Percentiles rank a stretch among this genome's conserved stretches.
Evolutionary conservation across 2,329 filamentous ascomycete genomes (phyloP).

Genomic region (Colletotrichum orchidophilum): DNA sequence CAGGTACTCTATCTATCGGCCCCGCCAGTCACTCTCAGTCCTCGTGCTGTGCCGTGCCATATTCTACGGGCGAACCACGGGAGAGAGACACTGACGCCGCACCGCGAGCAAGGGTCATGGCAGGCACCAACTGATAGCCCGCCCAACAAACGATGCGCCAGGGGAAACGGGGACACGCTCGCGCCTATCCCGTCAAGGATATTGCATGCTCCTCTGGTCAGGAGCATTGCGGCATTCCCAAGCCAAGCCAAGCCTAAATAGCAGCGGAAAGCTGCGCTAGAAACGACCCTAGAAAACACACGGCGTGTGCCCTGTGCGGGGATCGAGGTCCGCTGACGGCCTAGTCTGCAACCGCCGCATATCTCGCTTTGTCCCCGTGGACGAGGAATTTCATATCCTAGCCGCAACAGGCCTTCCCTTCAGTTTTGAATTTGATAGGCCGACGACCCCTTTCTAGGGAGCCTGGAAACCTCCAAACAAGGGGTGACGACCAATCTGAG

Average conservation of each 20-base stretch:
- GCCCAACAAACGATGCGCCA: constrained; percentile 4
- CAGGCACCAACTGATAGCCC: constrained; percentile 22
- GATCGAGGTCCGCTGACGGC: constrained; percentile 29
- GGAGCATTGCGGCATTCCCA: constrained; percentile 1
- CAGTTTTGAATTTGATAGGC: constrained; percentile 5
- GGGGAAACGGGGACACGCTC: neutral
- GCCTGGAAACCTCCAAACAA: constrained; percentile 6
- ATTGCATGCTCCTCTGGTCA: neutral
- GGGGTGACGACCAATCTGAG: constrained; percentile 14
- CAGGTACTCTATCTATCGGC: neutral
- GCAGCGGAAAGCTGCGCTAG: constrained; percentile 15
- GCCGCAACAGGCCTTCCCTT: neutral
- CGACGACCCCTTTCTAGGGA: constrained; percentile 28
- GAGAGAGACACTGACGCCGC: constrained; percentile 6
- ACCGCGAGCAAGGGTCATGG: constrained; percentile 8
- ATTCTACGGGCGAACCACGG: neutral
- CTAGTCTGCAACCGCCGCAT: constrained; percentile 3
- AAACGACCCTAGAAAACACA: constrained; percentile 32
- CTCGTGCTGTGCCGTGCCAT: neutral
- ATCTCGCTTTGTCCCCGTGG: constrained; percentile 28
- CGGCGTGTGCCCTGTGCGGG: constrained; percentile 26
- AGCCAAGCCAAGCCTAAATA: constrained; percentile 22
- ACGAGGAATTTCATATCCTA: constrained; percentile 6
- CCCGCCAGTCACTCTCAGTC: neutral
- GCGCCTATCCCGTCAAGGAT: constrained; percentile 8